phyloP scores from a whole-genome alignment of 73 alveolate genomes.

The Paramecium pentaurelia region DNA sequence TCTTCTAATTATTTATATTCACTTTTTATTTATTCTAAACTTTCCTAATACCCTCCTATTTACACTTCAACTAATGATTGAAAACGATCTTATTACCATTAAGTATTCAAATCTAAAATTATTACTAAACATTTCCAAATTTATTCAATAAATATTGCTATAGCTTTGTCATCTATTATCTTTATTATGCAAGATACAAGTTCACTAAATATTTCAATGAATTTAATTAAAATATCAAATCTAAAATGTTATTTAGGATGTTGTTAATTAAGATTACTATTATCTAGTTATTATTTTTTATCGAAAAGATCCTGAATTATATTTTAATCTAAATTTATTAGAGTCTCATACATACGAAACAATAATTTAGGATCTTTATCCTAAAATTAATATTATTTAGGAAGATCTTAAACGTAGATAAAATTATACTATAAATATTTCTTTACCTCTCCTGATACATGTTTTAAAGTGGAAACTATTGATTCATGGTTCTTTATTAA shows the following conservation, averaged over 20 bases:
- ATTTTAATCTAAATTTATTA: not conserved
- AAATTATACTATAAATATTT: not conserved
- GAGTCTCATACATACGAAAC: constrained; percentile 8
- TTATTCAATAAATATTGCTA: not conserved
- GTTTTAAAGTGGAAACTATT: not conserved
- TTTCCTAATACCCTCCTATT: not conserved
- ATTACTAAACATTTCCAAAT: not conserved
- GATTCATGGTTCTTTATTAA: not conserved
- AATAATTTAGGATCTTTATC: not conserved
- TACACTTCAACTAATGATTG: not conserved
- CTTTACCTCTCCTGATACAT: not conserved
- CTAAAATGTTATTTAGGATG: not conserved
- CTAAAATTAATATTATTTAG: not conserved
- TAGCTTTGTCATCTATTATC: not conserved
- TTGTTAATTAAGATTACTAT: not conserved
- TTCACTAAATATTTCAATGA: not conserved
- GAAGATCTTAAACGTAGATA: not conserved
- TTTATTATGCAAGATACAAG: not conserved
- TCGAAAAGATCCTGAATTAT: not conserved
- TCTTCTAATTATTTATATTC: not conserved
- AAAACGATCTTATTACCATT: not conserved
- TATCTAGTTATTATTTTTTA: not conserved
- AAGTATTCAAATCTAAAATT: not conserved
- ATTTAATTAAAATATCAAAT: not conserved
- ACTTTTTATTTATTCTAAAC: not conserved